Evolutionary conservation across 768 basidiomycete genomes (phyloP).

Genomic region (Boletus rubroflammeus): DNA sequence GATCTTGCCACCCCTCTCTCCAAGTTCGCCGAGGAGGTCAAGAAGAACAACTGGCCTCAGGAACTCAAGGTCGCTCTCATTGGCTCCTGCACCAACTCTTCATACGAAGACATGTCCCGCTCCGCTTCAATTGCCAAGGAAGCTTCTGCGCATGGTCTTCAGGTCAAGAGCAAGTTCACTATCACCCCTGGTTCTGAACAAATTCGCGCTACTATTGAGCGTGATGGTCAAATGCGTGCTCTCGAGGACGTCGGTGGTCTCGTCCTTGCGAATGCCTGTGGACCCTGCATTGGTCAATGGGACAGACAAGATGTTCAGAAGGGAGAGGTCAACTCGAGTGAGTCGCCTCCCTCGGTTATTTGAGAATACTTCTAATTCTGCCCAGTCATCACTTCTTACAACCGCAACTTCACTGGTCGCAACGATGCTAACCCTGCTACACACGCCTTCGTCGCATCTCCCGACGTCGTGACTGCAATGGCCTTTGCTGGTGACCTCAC

Average conservation of each 20-base stretch:
- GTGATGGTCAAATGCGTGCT: conserved; percentile 87
- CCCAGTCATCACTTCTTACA: conserved; percentile 96
- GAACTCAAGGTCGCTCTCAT: conserved; percentile 98
- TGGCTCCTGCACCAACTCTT: conserved; percentile 99
- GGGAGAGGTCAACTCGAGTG: conserved; percentile 94
- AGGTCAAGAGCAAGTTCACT: conserved; percentile 91
- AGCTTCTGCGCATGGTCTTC: conserved; percentile 82
- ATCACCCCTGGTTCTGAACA: conserved; percentile 99
- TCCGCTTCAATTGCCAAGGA: conserved; percentile 91
- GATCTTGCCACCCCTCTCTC: conserved; percentile 98
- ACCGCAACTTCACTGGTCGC: conserved; percentile 99
- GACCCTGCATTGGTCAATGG: conserved; percentile 99
- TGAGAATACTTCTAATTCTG: not conserved
- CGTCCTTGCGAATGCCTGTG: conserved; percentile 97
- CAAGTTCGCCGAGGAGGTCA: conserved; percentile 87
- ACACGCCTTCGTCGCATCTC: conserved; percentile 93
- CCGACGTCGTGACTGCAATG: conserved; percentile 95
- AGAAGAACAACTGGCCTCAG: conserved; percentile 94
- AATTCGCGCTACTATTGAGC: conserved; percentile 94
- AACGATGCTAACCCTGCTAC: conserved; percentile 99
- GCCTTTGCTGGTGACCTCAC: conserved; percentile 90
- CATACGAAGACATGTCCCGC: conserved; percentile 99
- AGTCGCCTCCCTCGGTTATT: conserved; percentile 27
- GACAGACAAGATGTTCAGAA: conserved; percentile 95
- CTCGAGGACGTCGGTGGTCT: conserved; percentile 89